Conservation (phyloP, 805 yeast species). For the Metschnikowia matae region DNA sequence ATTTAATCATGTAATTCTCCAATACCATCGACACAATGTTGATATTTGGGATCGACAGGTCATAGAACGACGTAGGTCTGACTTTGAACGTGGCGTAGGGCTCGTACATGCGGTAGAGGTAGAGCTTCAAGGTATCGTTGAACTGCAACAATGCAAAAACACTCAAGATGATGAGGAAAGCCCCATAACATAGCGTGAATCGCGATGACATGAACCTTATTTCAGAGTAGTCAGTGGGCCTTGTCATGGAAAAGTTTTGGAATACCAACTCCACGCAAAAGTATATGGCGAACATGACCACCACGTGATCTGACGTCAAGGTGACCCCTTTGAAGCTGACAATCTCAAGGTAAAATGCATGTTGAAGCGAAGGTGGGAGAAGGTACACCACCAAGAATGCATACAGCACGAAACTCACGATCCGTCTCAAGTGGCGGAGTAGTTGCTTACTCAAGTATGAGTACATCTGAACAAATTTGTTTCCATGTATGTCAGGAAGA, state of each 20-base stretch:
- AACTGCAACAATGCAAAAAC: conserved; percentile 5
- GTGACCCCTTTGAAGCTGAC: conserved; percentile 4
- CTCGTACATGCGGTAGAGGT: conserved; percentile 11
- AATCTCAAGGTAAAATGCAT: conserved; percentile 21
- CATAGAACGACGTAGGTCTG: conserved; percentile 3
- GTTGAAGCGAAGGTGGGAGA: conserved; percentile 15
- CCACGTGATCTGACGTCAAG: conserved; percentile 27
- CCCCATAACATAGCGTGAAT: conserved; percentile 12
- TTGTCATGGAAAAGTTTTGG: neutral
- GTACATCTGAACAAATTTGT: neutral
- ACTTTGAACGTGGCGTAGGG: conserved; percentile 3
- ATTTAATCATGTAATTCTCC: conserved; percentile 12
- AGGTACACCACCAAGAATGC: neutral
- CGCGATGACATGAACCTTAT: conserved; percentile 6
- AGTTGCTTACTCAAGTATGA: neutral
- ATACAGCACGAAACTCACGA: conserved; percentile 1
- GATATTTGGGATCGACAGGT: conserved; percentile 7
- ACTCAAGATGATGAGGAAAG: conserved; percentile 6
- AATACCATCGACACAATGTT: conserved; percentile 6
- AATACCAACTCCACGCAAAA: conserved; percentile 6
- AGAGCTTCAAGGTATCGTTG: conserved; percentile 11
- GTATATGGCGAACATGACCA: conserved; percentile 12
- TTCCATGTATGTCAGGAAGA: conserved; percentile 6
- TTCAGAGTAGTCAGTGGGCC: neutral
- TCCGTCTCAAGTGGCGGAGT: neutral